Base-by-base conservation (phyloP, 805 yeast species). In the Pichia eremophila region DNA sequence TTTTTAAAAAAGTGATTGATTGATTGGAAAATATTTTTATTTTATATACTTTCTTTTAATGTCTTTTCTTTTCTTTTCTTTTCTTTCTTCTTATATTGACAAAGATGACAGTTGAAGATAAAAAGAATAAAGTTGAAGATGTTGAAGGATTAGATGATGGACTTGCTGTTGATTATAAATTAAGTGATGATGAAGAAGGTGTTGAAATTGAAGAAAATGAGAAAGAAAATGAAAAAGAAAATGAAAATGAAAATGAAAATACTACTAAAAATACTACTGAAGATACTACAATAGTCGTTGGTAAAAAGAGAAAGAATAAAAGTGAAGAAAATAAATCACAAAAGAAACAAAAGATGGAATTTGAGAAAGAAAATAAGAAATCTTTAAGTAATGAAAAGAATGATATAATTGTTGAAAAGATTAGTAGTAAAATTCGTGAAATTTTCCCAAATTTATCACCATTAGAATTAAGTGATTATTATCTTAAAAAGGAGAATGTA, bases 391-490 rank as follows among this genome's bases (percentile, higher is more conserved):
- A 58, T 17, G 74, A 75, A 54, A 70, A 77, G 6, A 72, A 87
- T 0, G 83, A 77, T 5, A 66, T 74, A 12, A 76, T 90, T 39
- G 78, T 83, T 1, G 95, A 88, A 54, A 77, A 70, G 54, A 70
- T 90, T 44, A 82, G 88, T 28, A 65, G 74, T 9, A 68, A 77
- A 51, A 70, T 85, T n/a, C 69, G 84, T 41, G 74, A 71, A 48
- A 69, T 73, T 51, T 75, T 83, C 57, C 75, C 81, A 14, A 83
- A 84, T 52, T 70, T 86, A 34, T 81, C 95, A 25, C 78, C 87
- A 4, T 65, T 90, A 47, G 96, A 90, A 60, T 71, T 87, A 50
- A 69, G 78, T 19, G 95, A 85, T 43, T 56, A 75, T 45, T 81
- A 81, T 57, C 54, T 75, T 3, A 70, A 74, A 62, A 78, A 77